phyloP scores from a whole-genome alignment of 2,329 filamentous ascomycete genomes.

The Clarireedia sp. region DNA sequence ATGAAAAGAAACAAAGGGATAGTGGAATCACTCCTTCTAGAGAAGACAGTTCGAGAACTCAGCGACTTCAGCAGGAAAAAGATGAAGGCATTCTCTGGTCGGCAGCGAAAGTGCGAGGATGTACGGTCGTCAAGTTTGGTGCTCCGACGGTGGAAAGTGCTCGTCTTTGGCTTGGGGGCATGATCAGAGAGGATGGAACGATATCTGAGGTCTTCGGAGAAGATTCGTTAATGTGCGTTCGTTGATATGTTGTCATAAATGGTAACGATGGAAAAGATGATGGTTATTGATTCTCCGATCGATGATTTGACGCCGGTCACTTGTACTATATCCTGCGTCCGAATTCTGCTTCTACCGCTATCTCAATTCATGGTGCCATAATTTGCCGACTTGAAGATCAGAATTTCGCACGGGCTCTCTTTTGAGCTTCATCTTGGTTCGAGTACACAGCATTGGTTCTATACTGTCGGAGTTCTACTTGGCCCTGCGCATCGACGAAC shows the following conservation, averaged over 20 bases:
- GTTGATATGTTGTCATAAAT: constrained; percentile 30
- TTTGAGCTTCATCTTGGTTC: too few species aligned
- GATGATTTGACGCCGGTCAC: too few species aligned
- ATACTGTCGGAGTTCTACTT: too few species aligned
- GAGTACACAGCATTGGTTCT: too few species aligned
- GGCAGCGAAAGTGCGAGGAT: constrained; percentile 70
- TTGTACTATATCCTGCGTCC: too few species aligned
- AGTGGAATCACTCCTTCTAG: constrained; percentile 33
- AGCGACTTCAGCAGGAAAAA: constrained; percentile 51
- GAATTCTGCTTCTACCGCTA: too few species aligned
- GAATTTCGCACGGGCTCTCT: too few species aligned
- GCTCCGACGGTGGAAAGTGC: constrained; percentile 74
- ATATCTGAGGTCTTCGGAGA: constrained; percentile 68
- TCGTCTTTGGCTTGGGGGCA: constrained; percentile 67
- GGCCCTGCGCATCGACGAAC: too few species aligned
- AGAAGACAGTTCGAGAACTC: constrained; percentile 45
- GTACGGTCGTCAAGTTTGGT: constrained; percentile 86
- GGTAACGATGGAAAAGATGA: neutral
- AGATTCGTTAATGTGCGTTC: constrained; percentile 69
- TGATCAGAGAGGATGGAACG: constrained; percentile 69
- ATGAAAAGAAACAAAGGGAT: constrained; percentile 40
- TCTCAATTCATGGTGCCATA: too few species aligned
- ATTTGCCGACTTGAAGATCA: too few species aligned
- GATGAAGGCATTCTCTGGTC: constrained; percentile 66
- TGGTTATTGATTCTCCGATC: too few species aligned